A percentile compares a stretch with the other conserved stretches of the same genome.
Conservation (phyloP, 2,329 filamentous ascomycete species). For the Venturia carpophila region DNA sequence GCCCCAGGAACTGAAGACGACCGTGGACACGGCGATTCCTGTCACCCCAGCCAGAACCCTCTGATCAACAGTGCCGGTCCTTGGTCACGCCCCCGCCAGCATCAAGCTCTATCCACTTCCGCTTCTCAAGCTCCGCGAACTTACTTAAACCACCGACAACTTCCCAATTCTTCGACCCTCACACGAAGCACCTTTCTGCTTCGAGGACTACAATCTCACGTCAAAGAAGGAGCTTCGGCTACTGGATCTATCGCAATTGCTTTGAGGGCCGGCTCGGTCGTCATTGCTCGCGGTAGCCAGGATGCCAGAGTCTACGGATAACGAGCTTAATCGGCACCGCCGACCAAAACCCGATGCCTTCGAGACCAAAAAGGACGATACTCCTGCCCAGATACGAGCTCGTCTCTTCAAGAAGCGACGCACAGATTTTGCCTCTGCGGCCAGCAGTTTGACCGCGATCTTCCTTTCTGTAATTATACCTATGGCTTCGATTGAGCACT, state of each 20-base stretch:
- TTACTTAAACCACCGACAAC: background rate
- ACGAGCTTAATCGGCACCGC: slow-evolving; percentile 24
- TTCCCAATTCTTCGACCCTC: background rate
- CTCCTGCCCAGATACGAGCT: background rate
- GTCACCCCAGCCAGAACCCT: slow-evolving; percentile 1
- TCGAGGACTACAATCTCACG: slow-evolving; percentile 1
- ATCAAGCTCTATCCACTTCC: slow-evolving; percentile 4
- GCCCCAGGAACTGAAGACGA: background rate
- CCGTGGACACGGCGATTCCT: background rate
- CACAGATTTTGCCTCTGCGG: slow-evolving; percentile 70
- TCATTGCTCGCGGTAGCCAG: slow-evolving; percentile 39
- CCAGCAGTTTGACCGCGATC: slow-evolving; percentile 24
- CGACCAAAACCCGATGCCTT: slow-evolving; percentile 28
- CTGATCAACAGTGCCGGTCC: slow-evolving; percentile 1
- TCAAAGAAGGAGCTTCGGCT: slow-evolving; percentile 10
- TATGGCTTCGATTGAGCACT: slow-evolving; percentile 42
- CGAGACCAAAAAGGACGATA: slow-evolving; percentile 20
- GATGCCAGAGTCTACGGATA: slow-evolving; percentile 32
- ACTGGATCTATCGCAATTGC: slow-evolving; percentile 42
- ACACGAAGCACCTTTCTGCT: background rate
- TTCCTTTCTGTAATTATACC: background rate
- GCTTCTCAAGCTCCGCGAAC: slow-evolving; percentile 4
- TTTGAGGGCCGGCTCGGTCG: slow-evolving; percentile 51
- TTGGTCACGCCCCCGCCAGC: slow-evolving; percentile 4
- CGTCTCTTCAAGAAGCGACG: slow-evolving; percentile 67